Evolutionary conservation across 805 yeast genomes (phyloP), one percentile per base, ranked within the genome.

Genomic region (Kodamaea hsintzibuensis): DNA sequence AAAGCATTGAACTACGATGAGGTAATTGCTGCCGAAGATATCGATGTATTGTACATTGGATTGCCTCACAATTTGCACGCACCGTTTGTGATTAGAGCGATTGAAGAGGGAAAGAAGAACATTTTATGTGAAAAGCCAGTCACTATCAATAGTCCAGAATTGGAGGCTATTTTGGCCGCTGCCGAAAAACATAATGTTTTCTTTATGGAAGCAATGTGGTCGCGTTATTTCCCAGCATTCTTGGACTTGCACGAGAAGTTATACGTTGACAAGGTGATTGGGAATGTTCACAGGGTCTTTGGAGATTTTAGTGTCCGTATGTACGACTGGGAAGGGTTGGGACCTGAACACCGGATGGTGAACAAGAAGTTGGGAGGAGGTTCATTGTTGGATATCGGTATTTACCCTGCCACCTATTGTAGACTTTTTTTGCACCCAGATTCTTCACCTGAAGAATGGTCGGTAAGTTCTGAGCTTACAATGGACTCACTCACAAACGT

Each of bases 131-230:
- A 82, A 56, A 82, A 82, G 62, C 83, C 86, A 7, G 67, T 81
- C 58, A 76, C 83, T 1, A 73, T 82, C 49, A 82, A 80, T 56
- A 67, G 65, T 2, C 64, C 64, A 17, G 83, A 82, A 52, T 73
- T 82, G 6, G 58, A 66, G 27, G 77, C 72, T 42, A 60, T 82
- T 9, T 64, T 74, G 48, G 69, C 62, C 0, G 69, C 75, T 46
- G 87, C 87, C 2, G 68, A 70, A 58, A 55, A 63, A 52, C 74
- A 76, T 62, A 69, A 71, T 1, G 61, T 74, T 48, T 81, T 78
- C 55, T 66, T 83, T 38, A 79, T 83, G 85, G 88, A 83, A 63
- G 88, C 81, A 3, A 76, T 80, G 50, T 82, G 86, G 86, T 76
- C 84, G 4, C 70, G 83, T 48, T 81, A 77, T 57, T 78, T 80